Conservation (phyloP, 805 yeast genomes). For the Brettanomyces naardenensis region DNA sequence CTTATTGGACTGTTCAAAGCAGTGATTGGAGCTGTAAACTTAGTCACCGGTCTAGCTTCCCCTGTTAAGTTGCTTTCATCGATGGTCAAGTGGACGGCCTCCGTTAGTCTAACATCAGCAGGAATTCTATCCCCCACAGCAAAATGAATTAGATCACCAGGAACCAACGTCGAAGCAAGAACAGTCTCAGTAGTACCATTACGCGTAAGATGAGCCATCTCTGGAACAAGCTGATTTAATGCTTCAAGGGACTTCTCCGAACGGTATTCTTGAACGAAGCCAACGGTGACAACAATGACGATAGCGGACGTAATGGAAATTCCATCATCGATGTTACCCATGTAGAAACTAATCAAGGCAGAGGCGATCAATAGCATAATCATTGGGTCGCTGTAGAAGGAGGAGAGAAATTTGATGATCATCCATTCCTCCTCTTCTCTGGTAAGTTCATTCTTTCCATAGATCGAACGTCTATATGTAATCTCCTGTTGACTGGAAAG, state of each 20-base stretch:
- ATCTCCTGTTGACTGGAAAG: conserved; percentile 64
- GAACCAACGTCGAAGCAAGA: conserved; percentile 81
- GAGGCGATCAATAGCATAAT: conserved; percentile 84
- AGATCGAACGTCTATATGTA: conserved; percentile 56
- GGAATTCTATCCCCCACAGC: conserved; percentile 94
- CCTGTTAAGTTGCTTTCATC: conserved; percentile 97
- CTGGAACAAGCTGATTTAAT: conserved; percentile 87
- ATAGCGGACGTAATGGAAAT: conserved; percentile 90
- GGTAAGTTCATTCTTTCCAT: conserved; percentile 76
- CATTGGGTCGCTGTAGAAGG: conserved; percentile 86
- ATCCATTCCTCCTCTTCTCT: conserved; percentile 73
- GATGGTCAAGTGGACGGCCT: conserved; percentile 70
- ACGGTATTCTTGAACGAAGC: conserved; percentile 94
- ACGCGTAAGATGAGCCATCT: conserved; percentile 89
- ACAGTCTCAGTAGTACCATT: conserved; percentile 72
- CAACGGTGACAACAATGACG: conserved; percentile 89
- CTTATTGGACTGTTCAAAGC: conserved; percentile 26
- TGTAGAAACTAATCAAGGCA: conserved; percentile 74
- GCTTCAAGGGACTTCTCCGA: conserved; percentile 94
- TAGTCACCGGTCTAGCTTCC: conserved; percentile 82
- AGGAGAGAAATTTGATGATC: conserved; percentile 62
- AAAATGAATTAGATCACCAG: conserved; percentile 91
- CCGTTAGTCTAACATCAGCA: conserved; percentile 81
- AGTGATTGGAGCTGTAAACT: conserved; percentile 22
- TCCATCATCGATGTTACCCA: conserved; percentile 97